Conservation (phyloP, 495 filamentous ascomycete species). For the Melanomma pulvis-pyrius region DNA sequence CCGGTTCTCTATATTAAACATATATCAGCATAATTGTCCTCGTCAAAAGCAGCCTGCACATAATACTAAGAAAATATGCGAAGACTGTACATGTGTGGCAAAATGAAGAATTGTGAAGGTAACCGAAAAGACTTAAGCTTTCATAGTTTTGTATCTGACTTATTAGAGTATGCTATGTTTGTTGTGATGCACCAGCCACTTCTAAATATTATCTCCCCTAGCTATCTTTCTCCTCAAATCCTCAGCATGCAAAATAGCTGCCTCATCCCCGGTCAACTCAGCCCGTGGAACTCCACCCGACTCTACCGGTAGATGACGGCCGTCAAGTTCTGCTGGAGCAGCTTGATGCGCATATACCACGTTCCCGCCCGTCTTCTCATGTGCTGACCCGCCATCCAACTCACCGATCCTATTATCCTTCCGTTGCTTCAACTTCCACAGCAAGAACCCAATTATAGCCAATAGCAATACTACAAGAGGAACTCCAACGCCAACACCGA, state of each 20-base stretch:
- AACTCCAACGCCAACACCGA: constrained; percentile 9
- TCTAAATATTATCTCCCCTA: too few species aligned
- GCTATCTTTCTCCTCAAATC: background rate
- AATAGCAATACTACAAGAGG: background rate
- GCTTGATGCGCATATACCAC: background rate
- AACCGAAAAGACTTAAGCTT: too few species aligned
- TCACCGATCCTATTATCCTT: background rate
- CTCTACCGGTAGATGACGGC: background rate
- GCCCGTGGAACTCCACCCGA: background rate
- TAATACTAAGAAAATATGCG: too few species aligned
- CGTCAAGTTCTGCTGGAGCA: background rate
- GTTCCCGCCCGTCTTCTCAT: background rate
- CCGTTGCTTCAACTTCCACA: background rate
- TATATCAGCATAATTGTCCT: too few species aligned
- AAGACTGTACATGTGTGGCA: too few species aligned
- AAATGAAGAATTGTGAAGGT: too few species aligned
- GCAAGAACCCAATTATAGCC: background rate
- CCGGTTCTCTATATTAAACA: too few species aligned
- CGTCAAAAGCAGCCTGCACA: too few species aligned
- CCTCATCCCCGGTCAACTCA: background rate
- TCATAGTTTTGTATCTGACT: too few species aligned
- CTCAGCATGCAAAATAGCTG: background rate
- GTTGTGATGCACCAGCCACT: too few species aligned
- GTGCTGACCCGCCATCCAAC: background rate
- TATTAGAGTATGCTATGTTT: too few species aligned